Base-by-base conservation (phyloP, 441 rosid genomes). In the Populus hybrid region DNA sequence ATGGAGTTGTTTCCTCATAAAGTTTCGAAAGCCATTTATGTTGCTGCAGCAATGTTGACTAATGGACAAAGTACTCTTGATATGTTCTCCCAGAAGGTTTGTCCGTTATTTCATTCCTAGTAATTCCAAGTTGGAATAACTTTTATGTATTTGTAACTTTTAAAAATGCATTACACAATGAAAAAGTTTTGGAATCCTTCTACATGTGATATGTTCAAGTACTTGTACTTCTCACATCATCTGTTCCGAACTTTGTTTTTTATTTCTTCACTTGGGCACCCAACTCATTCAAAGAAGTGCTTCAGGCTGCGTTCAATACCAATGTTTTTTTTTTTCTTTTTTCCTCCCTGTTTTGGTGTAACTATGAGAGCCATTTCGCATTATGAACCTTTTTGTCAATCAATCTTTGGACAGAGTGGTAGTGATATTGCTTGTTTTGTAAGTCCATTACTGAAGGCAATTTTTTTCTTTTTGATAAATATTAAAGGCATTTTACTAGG, bases 1-100 rank as follows among this genome's bases (percentile, higher is more conserved):
- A 92, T 93, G 97, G 99, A 95, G 86, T 76, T 90, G 79, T 92
- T 91, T 85, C 94, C 98, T 79, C 73, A 32, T 9, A 94, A 84
- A 88, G 76, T 90, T 71, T 86, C 94, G 2, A 95, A 91, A 86
- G 94, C 97, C 64, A 78, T 94, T 75, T 95, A 85, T 76, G 75
- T 94, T 67, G 93, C 97, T 50, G 99, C 99, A 6, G 87, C 95
- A 23, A 91, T 95, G 99, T 79, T 92, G 66, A 83, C 78, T 6
- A 80, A 89, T 82, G 92, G 94, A 42, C 92, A 95, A 67, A 92
- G 92, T 75, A 86, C 89, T 69, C 90, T 94, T 35, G 95, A 94
- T 80, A 86, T 89, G 83, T 92, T 93, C 85, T 85, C 91, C 36
- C 80, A 84, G 78, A 88, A 93, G 97, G 98, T 93, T 83, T 83